Conservation (phyloP, 1,284 basidiomycete genomes). For the Schizophyllum amplum region DNA sequence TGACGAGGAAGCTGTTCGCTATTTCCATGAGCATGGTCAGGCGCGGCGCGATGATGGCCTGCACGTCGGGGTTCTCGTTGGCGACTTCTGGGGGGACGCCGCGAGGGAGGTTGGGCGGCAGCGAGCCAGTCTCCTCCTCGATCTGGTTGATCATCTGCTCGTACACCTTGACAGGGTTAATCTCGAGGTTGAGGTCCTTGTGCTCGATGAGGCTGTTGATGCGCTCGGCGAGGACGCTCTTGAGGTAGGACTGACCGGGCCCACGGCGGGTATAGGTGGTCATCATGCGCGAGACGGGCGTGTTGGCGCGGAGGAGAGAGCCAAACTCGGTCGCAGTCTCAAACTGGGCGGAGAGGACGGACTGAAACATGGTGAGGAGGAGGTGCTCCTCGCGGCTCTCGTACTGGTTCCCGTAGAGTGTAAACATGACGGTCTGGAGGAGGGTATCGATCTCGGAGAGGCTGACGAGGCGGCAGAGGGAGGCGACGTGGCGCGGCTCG, state of each 20-base stretch:
- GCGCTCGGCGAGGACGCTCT: conserved; percentile 91
- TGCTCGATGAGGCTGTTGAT: conserved; percentile 98
- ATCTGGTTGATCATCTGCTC: conserved; percentile 99
- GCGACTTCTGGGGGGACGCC: conserved; percentile 94
- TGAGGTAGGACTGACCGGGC: conserved; percentile 96
- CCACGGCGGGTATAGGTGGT: conserved; percentile 98
- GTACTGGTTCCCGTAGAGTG: conserved; percentile 98
- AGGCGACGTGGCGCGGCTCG: conserved; percentile 94
- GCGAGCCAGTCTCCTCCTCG: conserved; percentile 88
- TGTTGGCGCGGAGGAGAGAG: conserved; percentile 94
- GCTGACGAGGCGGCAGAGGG: conserved; percentile 94
- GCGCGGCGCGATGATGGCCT: conserved; percentile 93
- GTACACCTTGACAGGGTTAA: conserved; percentile 98
- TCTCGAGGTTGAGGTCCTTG: conserved; percentile 97
- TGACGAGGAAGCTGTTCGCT: conserved; percentile 92
- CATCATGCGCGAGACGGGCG: conserved; percentile 99
- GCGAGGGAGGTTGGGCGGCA: conserved; percentile 85
- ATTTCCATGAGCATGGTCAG: conserved; percentile 99
- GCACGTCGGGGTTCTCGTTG: conserved; percentile 87
- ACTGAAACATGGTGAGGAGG: conserved; percentile 98
- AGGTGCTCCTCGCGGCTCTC: conserved; percentile 98
- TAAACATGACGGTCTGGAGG: conserved; percentile 99
- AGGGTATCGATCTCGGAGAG: conserved; percentile 97
- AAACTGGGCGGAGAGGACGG: conserved; percentile 96
- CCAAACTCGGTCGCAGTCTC: conserved; percentile 98